Conservation (phyloP, 805 yeast species). For the Saturnispora bothae region DNA sequence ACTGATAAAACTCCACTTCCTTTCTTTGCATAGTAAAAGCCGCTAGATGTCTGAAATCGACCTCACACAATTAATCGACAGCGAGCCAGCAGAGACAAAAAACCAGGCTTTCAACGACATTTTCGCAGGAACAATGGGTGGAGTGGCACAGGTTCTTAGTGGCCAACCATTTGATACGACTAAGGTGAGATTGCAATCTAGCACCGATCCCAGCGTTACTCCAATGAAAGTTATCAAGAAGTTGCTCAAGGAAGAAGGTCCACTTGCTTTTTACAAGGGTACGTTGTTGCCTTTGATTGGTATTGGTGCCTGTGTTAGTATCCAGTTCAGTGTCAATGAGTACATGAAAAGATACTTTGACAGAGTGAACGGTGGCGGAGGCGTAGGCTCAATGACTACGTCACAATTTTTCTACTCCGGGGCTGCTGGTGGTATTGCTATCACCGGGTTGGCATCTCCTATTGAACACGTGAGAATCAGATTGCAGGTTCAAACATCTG, state of each 20-base stretch:
- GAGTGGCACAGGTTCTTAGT: constrained; percentile 86
- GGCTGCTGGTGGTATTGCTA: constrained; percentile 84
- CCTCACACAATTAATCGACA: constrained; percentile 14
- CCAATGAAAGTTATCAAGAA: constrained; percentile 69
- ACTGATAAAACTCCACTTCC: not conserved
- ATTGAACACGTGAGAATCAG: constrained; percentile 93
- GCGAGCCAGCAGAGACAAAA: constrained; percentile 17
- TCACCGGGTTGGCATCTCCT: constrained; percentile 82
- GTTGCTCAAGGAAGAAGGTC: constrained; percentile 71
- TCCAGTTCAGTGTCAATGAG: constrained; percentile 93
- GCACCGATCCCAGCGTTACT: constrained; percentile 54
- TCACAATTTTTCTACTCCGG: constrained; percentile 76
- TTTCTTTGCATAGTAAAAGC: too few relatives aligned
- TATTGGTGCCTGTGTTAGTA: constrained; percentile 95
- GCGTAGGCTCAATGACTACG: constrained; percentile 37
- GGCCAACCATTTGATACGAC: constrained; percentile 97
- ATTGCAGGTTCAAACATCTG: constrained; percentile 69
- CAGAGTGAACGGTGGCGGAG: constrained; percentile 32
- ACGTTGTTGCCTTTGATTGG: constrained; percentile 89
- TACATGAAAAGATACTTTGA: constrained; percentile 75
- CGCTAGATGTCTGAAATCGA: constrained; percentile 21
- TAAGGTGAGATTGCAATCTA: constrained; percentile 84
- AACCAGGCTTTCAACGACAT: constrained; percentile 60
- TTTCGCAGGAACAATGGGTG: constrained; percentile 89
- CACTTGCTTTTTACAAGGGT: constrained; percentile 82